phyloP scores from a whole-genome alignment of 352 stramenopile genomes.

The Halophytophthora polymorphica region DNA sequence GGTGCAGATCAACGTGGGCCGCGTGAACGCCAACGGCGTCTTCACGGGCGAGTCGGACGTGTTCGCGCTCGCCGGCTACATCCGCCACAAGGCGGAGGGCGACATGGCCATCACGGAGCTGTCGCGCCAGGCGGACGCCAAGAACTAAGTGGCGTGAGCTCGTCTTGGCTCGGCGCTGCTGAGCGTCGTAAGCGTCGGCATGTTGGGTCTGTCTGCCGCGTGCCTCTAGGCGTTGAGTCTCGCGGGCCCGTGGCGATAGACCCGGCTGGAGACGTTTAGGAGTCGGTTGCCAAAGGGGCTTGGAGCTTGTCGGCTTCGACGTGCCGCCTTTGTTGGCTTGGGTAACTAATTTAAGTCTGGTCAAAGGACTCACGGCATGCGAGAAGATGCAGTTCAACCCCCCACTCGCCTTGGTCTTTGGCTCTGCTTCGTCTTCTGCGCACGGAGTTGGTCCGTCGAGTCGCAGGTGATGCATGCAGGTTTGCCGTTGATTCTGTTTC shows the following conservation, averaged over 20 bases:
- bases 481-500: too few species aligned
- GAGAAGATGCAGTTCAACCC: constrained; percentile 30
- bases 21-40: constrained; percentile 95
- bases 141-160: constrained; percentile 53
- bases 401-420: neutral
- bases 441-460: neutral
- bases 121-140: constrained; percentile 65
- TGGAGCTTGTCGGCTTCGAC: constrained; percentile 16
- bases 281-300: constrained; percentile 33
- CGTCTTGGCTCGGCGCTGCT: constrained; percentile 3
- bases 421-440: neutral
- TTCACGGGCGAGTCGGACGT: constrained; percentile 96
- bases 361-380: constrained; percentile 21
- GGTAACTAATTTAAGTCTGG: constrained; percentile 26
- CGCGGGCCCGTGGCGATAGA: too few species aligned
- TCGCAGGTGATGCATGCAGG: too few species aligned
- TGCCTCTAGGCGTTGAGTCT: constrained; percentile 4
- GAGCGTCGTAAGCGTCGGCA: too few species aligned
- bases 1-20: constrained; percentile 97
- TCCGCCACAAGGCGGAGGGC: constrained; percentile 94
- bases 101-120: constrained; percentile 93
- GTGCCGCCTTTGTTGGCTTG: constrained; percentile 27
- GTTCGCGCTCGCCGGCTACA: constrained; percentile 95
- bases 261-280: constrained; percentile 17
- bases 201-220: too few species aligned